phyloP scores from a whole-genome alignment of 2,329 filamentous ascomycete species.

The Nothophoma quercina region DNA sequence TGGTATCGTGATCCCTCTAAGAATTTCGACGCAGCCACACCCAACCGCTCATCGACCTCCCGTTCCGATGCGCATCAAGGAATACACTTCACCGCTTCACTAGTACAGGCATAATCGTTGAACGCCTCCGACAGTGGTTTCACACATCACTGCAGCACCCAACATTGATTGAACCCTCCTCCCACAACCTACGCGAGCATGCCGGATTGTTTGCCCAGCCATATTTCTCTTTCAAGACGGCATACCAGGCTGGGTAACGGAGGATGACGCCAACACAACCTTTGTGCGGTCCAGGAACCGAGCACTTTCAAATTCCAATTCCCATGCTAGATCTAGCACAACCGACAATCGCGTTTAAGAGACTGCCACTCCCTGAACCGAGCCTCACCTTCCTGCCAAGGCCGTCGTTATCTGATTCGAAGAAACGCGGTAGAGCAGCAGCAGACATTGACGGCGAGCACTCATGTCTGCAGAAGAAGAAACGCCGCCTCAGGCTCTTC shows the following conservation, averaged over 20 bases:
- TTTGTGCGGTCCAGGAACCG: not conserved
- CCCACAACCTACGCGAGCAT: slow-evolving; percentile 34
- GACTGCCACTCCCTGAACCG: slow-evolving; percentile 35
- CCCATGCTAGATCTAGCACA: slow-evolving; percentile 19
- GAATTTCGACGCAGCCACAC: not conserved
- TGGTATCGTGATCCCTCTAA: slow-evolving; percentile 32
- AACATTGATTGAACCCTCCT: not conserved
- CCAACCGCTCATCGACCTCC: not conserved
- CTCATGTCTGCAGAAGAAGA: slow-evolving; percentile 66
- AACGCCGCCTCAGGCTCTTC: slow-evolving; percentile 67
- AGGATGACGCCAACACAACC: slow-evolving; percentile 29
- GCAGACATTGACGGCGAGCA: slow-evolving; percentile 66
- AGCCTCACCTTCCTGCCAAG: slow-evolving; percentile 47
- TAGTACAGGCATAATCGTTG: slow-evolving; percentile 1
- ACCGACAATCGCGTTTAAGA: slow-evolving; percentile 45
- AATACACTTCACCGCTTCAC: not conserved
- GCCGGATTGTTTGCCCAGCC: slow-evolving; percentile 30
- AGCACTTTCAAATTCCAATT: slow-evolving; percentile 8
- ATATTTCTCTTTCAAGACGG: slow-evolving; percentile 30
- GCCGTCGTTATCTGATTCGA: slow-evolving; percentile 26
- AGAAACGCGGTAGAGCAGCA: slow-evolving; percentile 61
- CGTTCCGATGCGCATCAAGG: not conserved
- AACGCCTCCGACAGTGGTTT: slow-evolving; percentile 1
- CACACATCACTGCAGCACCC: not conserved
- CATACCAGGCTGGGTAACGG: slow-evolving; percentile 41